Evolutionary conservation across 2,329 filamentous ascomycete genomes (phyloP), one percentile per base, ranked within the genome.

Genomic region (Pyrenophora teres): DNA sequence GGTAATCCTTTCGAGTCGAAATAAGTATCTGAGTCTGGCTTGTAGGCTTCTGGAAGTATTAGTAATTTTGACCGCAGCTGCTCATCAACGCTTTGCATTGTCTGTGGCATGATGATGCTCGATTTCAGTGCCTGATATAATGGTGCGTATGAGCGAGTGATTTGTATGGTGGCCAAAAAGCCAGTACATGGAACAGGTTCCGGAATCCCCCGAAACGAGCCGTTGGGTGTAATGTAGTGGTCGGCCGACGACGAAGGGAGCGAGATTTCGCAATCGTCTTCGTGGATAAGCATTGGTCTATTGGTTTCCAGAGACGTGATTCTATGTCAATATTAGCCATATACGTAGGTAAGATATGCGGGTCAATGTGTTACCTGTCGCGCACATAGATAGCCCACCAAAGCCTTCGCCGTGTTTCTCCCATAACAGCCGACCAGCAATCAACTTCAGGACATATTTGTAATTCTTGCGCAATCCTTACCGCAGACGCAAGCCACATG

Each of bases 341-440:
- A 1, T 9, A 6, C 18, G 5, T 6, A 31, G 7, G 15, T 4
- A 1, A 15, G 2, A n/a, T 4, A 13, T 7, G 13, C 7, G 10
- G 10, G 16, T n/a, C 7, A 16, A 2, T 2, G 32, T 18, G 78
- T 68, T 70, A 87, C 85, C 92, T 85, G 75, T 99, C 94, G 77
- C 92, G 86, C 38, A 91, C 85, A 74, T 97, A 97, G 50, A 96
- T 84, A 12, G 90, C 86, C 92, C 94, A 99, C 93, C 93, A 99
- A 2, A 94, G 84, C 48, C 92, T 83, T 54, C 89, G 85, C 47
- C 92, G 85, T 85, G 93, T 92, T 73, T 97, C 93, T 9, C 84
- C 84, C 64, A 96, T 92, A 12, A 96, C 78, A 1, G 86, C 80
- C 2, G 88, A 82, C 81, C 87, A 91, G 0, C 86, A 81, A 0